Percentiles rank a stretch among this genome's conserved stretches.
Evolutionary conservation across 1,284 basidiomycete genomes (phyloP).

Genomic region (Rhodotorula sp.): DNA sequence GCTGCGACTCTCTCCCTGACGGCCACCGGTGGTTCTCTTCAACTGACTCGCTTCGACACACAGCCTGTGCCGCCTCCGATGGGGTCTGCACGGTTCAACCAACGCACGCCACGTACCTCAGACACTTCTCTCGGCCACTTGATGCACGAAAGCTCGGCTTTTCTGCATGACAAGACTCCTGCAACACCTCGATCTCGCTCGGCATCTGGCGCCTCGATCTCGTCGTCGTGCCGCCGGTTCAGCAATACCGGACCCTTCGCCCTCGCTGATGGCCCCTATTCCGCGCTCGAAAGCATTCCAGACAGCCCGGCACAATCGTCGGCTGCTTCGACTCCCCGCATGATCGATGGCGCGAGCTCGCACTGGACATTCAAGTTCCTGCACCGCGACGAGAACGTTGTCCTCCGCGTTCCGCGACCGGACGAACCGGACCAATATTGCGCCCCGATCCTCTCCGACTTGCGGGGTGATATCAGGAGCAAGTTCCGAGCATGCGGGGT

Average conservation of each 20-base stretch:
- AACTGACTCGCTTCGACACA: background rate
- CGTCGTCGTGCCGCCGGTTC: slow-evolving; percentile 18
- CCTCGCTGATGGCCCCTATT: background rate
- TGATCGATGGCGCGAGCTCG: background rate
- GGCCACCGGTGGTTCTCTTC: background rate
- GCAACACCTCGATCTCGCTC: slow-evolving; percentile 19
- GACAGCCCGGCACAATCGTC: slow-evolving; percentile 24
- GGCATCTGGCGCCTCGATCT: slow-evolving; percentile 17
- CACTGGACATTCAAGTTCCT: slow-evolving; percentile 36
- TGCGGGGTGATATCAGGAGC: slow-evolving; percentile 9
- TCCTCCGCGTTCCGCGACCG: slow-evolving; percentile 20
- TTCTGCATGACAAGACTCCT: slow-evolving; percentile 6
- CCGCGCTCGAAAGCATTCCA: slow-evolving; percentile 32
- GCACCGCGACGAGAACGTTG: slow-evolving; percentile 25
- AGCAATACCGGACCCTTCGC: slow-evolving; percentile 8
- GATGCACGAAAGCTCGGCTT: slow-evolving; percentile 1
- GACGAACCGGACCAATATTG: background rate
- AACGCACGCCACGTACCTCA: slow-evolving; percentile 22
- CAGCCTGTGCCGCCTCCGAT: slow-evolving; percentile 37
- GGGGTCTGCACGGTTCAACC: slow-evolving; percentile 28
- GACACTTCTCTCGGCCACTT: background rate
- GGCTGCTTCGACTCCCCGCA: slow-evolving; percentile 2
- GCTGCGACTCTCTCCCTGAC: background rate
- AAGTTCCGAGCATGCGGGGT: slow-evolving; percentile 26
- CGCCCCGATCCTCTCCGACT: slow-evolving; percentile 10